Conservation (phyloP, 129 eudicot species). For the Centrapalus pauciflorus region DNA sequence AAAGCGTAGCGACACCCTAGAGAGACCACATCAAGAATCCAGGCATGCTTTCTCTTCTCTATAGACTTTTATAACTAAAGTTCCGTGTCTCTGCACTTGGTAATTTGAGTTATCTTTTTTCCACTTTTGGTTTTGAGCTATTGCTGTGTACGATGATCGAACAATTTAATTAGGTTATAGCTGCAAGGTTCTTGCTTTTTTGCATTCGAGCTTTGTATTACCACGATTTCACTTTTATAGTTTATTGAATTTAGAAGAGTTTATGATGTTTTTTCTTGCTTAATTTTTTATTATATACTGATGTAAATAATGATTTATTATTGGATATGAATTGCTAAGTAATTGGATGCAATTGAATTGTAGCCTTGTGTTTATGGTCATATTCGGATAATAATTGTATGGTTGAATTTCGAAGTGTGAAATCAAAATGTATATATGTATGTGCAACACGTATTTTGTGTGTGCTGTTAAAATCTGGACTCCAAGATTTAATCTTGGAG, state of each 20-base stretch:
- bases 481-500: too few relatives aligned
- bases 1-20: slow-evolving; percentile 40
- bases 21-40: slow-evolving; percentile 73
- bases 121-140: background rate
- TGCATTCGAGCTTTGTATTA: background rate
- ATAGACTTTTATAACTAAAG: background rate
- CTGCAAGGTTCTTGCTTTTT: background rate
- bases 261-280: background rate
- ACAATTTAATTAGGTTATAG: background rate
- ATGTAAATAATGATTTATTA: too few relatives aligned
- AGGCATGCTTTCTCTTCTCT: slow-evolving; percentile 33
- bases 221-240: background rate
- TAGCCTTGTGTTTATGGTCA: too few relatives aligned
- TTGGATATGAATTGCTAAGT: too few relatives aligned
- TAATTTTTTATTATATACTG: too few relatives aligned
- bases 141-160: background rate
- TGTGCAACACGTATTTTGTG: too few relatives aligned
- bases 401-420: too few relatives aligned
- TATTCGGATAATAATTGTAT: too few relatives aligned
- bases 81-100: background rate
- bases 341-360: too few relatives aligned
- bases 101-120: background rate
- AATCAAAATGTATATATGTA: too few relatives aligned
- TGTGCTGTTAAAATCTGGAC: too few relatives aligned
- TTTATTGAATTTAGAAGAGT: background rate